Evolutionary conservation across 768 basidiomycete species (phyloP).

Genomic region (Lactarius tabidus): DNA sequence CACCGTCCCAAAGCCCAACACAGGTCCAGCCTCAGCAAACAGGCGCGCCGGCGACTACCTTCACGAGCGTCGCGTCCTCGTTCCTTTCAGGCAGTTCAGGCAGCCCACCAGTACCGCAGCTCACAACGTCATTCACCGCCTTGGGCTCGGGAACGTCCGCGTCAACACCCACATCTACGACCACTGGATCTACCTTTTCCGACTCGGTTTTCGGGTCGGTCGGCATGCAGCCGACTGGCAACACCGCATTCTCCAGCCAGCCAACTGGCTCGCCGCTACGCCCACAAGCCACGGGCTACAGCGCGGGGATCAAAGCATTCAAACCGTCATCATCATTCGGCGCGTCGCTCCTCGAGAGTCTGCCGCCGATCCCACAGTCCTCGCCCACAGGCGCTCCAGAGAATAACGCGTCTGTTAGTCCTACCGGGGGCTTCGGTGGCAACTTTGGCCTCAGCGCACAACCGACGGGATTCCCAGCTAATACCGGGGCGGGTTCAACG

Average conservation of each 20-base stretch:
- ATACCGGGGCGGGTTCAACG: slow-evolving; percentile 3
- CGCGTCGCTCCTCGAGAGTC: slow-evolving; percentile 43
- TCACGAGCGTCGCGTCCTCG: slow-evolving; percentile 69
- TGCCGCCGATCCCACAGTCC: slow-evolving; percentile 69
- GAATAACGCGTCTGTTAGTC: no score
- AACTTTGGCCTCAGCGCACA: slow-evolving; percentile 22
- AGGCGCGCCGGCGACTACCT: slow-evolving; percentile 32
- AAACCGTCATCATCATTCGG: slow-evolving; percentile 53
- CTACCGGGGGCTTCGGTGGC: slow-evolving; percentile 8
- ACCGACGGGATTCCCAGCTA: slow-evolving; percentile 21
- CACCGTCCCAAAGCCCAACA: slow-evolving; percentile 2
- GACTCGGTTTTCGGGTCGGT: slow-evolving; percentile 47
- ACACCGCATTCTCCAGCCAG: slow-evolving; percentile 33
- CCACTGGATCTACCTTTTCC: slow-evolving; percentile 44
- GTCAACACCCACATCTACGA: slow-evolving; percentile 32
- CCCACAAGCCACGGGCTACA: slow-evolving; percentile 46
- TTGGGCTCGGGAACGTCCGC: slow-evolving; percentile 11
- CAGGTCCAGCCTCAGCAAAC: slow-evolving; percentile 26
- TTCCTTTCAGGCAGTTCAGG: slow-evolving; percentile 48
- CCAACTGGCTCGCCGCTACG: slow-evolving; percentile 31
- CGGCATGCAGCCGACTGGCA: slow-evolving; percentile 53
- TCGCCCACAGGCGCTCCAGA: slow-evolving; percentile 40
- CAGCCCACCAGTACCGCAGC: slow-evolving; percentile 18
- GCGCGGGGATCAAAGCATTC: slow-evolving; percentile 47
- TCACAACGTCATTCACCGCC: slow-evolving; percentile 26